phyloP scores from a whole-genome alignment of 2,329 filamentous ascomycete species.

The Phialophora macrospora region DNA sequence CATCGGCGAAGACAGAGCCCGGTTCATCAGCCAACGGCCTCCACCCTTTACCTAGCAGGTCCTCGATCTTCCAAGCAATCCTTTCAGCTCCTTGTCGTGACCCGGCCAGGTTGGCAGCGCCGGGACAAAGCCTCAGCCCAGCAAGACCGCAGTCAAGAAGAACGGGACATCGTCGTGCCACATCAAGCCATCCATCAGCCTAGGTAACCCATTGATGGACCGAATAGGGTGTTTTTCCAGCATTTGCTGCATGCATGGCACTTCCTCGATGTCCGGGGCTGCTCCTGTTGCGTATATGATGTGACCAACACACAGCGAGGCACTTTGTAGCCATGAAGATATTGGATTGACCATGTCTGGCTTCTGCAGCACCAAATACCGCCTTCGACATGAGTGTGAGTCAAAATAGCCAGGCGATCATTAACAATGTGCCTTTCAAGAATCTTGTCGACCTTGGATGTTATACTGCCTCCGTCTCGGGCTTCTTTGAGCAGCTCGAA shows the following conservation, averaged over 20 bases:
- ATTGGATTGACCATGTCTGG: constrained; percentile 53
- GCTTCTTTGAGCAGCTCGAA: constrained; percentile 69
- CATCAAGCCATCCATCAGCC: constrained; percentile 75
- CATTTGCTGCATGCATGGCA: constrained; percentile 68
- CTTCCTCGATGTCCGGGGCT: constrained; percentile 63
- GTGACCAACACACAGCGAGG: constrained; percentile 61
- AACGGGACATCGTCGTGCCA: constrained; percentile 75
- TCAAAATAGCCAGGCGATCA: constrained; percentile 61
- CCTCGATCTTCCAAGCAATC: constrained; percentile 71
- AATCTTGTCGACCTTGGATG: constrained; percentile 69
- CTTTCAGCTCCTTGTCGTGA: constrained; percentile 74
- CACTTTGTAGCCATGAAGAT: constrained; percentile 61
- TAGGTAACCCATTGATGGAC: constrained; percentile 69
- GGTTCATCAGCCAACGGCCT: not conserved
- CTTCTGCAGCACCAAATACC: constrained; percentile 38
- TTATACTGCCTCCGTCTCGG: constrained; percentile 77
- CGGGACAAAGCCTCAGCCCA: constrained; percentile 70
- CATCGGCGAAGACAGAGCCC: not conserved
- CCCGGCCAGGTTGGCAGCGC: constrained; percentile 74
- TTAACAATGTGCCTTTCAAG: constrained; percentile 63
- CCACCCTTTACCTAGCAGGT: constrained; percentile 52
- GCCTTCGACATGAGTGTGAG: constrained; percentile 65
- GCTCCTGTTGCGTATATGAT: constrained; percentile 79
- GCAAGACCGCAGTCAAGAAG: constrained; percentile 72
- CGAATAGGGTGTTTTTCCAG: constrained; percentile 64